Evolutionary conservation across 495 filamentous ascomycete species (phyloP).

Genomic region (Aspergillus sclerotioniger): DNA sequence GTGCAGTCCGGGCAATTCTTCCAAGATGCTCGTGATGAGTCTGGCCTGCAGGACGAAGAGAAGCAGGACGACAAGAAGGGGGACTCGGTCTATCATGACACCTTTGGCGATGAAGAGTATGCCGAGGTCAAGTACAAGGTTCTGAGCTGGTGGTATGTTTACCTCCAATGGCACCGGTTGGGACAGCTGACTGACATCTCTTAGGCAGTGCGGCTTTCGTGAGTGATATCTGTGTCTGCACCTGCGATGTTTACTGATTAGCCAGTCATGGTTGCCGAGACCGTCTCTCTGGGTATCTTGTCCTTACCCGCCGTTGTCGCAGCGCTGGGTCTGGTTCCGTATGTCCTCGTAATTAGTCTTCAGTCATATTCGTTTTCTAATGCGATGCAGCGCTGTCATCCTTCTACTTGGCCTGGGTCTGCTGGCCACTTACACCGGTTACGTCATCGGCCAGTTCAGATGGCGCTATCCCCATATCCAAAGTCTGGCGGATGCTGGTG

Average conservation of each 20-base stretch:
- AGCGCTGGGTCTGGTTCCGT: constrained; percentile 59
- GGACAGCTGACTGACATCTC: constrained; percentile 1
- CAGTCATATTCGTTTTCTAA: neutral
- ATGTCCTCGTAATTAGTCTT: constrained; percentile 1
- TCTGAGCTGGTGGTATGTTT: constrained; percentile 46
- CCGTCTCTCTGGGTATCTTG: constrained; percentile 67
- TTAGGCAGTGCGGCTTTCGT: constrained; percentile 10
- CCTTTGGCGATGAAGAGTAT: constrained; percentile 39
- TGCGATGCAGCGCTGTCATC: constrained; percentile 41
- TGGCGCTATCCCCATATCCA: constrained; percentile 59
- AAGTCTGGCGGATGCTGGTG: constrained; percentile 69
- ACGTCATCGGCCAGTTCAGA: constrained; percentile 64
- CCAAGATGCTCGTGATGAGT: neutral
- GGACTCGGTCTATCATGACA: constrained; percentile 17
- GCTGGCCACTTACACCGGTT: constrained; percentile 73
- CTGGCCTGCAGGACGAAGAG: neutral
- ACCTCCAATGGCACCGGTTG: constrained; percentile 30
- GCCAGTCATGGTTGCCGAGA: constrained; percentile 64
- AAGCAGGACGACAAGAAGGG: constrained; percentile 4
- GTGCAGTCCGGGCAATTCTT: neutral
- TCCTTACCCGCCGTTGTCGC: constrained; percentile 62
- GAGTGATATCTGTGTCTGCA: neutral
- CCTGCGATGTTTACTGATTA: neutral
- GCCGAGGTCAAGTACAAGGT: constrained; percentile 44
- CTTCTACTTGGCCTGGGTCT: constrained; percentile 65